A percentile compares a stretch with the other conserved stretches of the same genome.
phyloP scores from a whole-genome alignment of 768 basidiomycete genomes.

The Lyophyllum decastes region DNA sequence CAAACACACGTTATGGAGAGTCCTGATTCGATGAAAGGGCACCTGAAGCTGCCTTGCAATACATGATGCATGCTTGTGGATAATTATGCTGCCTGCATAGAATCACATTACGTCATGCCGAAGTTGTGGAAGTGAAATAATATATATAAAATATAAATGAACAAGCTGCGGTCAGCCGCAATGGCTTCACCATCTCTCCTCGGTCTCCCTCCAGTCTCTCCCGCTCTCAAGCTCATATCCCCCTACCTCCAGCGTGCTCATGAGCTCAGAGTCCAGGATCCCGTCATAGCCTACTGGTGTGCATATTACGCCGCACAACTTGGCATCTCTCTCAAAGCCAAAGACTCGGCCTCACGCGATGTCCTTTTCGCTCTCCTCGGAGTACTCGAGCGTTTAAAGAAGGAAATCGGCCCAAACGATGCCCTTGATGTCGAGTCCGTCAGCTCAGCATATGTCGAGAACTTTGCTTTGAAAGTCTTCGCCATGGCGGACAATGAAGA shows the following conservation, averaged over 20 bases:
- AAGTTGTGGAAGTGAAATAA: neutral
- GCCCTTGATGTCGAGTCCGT: conserved; percentile 82
- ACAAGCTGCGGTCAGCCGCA: conserved; percentile 2
- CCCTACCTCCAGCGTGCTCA: conserved; percentile 90
- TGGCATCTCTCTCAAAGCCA: conserved; percentile 75
- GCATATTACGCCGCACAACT: conserved; percentile 91
- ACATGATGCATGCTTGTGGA: conserved; percentile 4
- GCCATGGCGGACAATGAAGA: conserved; percentile 89
- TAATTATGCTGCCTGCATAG: neutral
- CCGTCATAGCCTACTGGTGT: conserved; percentile 95
- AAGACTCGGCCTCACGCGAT: conserved; percentile 61
- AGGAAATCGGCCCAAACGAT: conserved; percentile 70
- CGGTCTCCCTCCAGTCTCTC: conserved; percentile 59
- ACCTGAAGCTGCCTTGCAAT: conserved; percentile 24
- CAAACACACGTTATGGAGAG: conserved; percentile 38
- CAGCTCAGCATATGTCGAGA: conserved; percentile 89
- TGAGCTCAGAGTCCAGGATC: conserved; percentile 81
- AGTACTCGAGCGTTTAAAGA: conserved; percentile 80
- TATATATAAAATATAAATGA: conserved; percentile 4
- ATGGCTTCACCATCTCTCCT: conserved; percentile 41
- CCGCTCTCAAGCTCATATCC: conserved; percentile 64
- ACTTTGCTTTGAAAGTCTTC: conserved; percentile 94
- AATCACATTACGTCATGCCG: conserved; percentile 9
- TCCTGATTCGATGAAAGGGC: conserved; percentile 32
- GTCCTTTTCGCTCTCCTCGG: conserved; percentile 77